Evolutionary conservation across 2,329 filamentous ascomycete genomes (phyloP).

Genomic region (Penicillium sp.): DNA sequence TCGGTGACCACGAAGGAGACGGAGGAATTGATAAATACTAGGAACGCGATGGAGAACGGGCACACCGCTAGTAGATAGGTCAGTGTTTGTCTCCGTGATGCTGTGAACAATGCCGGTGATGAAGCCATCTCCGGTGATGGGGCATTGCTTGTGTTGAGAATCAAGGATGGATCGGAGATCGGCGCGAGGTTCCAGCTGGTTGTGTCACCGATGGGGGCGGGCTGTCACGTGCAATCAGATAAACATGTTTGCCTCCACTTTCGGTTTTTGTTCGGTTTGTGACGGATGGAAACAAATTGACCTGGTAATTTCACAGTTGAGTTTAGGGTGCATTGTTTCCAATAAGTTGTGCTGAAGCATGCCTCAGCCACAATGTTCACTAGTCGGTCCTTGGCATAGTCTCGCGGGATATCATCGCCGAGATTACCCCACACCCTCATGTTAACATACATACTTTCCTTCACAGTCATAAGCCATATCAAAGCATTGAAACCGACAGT

Average conservation of each 20-base stretch:
- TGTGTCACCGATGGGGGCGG: constrained; percentile 3
- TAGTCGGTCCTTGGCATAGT: neutral
- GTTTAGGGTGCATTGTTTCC: neutral
- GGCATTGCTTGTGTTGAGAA: constrained; percentile 14
- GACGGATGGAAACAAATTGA: neutral
- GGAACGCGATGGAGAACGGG: constrained; percentile 64
- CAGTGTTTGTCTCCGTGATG: constrained; percentile 55
- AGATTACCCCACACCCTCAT: no score
- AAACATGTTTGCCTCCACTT: neutral
- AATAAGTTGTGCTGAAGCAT: neutral
- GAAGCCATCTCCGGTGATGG: constrained; percentile 27
- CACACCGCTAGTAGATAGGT: constrained; percentile 63
- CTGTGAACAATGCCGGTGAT: constrained; percentile 50
- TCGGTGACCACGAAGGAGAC: constrained; percentile 65
- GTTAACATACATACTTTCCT: no score
- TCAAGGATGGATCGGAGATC: constrained; percentile 1
- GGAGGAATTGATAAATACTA: constrained; percentile 65
- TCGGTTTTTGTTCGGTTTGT: neutral
- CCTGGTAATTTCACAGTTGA: neutral
- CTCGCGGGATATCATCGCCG: no score
- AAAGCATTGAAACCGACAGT: no score
- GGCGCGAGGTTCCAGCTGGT: constrained; percentile 2
- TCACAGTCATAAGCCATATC: no score
- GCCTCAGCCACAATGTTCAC: neutral
- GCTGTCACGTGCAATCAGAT: constrained; percentile 9